Percentiles rank a stretch among this genome's conserved stretches.
phyloP scores from a whole-genome alignment of 129 eudicot species.

The Solidago caesia region DNA sequence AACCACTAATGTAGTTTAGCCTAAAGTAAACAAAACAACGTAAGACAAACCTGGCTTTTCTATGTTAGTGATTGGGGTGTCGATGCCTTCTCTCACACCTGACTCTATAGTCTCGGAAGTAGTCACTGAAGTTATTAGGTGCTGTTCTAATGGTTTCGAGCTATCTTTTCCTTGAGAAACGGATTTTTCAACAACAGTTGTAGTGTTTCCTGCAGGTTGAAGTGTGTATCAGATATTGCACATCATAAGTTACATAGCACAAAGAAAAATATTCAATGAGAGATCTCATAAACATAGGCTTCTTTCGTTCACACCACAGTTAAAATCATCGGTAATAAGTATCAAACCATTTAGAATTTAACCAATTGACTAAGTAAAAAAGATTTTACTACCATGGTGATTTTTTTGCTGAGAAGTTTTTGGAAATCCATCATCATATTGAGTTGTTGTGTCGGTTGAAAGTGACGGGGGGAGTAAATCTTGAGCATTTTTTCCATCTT shows the following conservation, averaged over 20 bases:
- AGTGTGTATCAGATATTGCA: neutral
- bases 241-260: neutral
- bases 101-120: neutral
- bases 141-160: slow-evolving; percentile 22
- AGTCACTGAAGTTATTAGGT: slow-evolving; percentile 1
- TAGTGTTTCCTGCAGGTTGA: slow-evolving; percentile 36
- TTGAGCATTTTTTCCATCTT: too few species aligned
- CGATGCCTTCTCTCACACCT: neutral
- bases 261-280: neutral
- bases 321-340: too few species aligned
- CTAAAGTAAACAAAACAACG: too few species aligned
- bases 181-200: slow-evolving; percentile 20
- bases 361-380: neutral
- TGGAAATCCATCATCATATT: neutral
- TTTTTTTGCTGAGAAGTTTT: neutral
- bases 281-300: too few species aligned
- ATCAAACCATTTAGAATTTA: too few species aligned
- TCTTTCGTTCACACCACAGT: too few species aligned
- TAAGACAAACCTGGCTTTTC: too few species aligned
- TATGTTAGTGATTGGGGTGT: too few species aligned
- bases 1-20: too few species aligned
- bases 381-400: slow-evolving; percentile 27
- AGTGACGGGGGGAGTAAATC: too few species aligned
- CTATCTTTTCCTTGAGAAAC: slow-evolving; percentile 16
- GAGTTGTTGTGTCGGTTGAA: too few species aligned